Evolutionary conservation across 2,329 filamentous ascomycete species (phyloP).

Genomic region (Nakataea oryzae): DNA sequence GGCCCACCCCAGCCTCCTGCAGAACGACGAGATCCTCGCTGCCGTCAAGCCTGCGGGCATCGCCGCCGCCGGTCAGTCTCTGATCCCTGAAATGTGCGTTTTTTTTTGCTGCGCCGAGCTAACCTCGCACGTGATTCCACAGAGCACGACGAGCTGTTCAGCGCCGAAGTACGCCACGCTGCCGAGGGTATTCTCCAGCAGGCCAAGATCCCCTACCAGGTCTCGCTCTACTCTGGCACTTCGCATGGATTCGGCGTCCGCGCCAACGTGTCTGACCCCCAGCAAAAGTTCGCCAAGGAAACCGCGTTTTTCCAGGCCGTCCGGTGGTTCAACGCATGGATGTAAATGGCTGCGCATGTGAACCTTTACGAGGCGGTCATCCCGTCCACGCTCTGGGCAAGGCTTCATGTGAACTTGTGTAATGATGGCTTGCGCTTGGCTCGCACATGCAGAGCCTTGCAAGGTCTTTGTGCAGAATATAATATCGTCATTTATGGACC

Average conservation of each 20-base stretch:
- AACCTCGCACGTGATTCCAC: not conserved
- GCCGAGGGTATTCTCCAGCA: conserved; percentile 49
- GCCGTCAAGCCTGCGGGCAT: conserved; percentile 49
- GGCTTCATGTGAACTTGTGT: no score
- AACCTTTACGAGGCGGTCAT: not conserved
- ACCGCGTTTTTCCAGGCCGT: conserved; percentile 68
- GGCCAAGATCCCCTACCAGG: conserved; percentile 49
- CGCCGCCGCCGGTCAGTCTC: conserved; percentile 41
- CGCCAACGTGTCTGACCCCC: conserved; percentile 40
- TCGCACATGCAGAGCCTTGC: no score
- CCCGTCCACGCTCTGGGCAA: no score
- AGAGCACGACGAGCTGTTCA: conserved; percentile 52
- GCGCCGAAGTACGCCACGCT: conserved; percentile 39
- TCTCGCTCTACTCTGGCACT: conserved; percentile 59
- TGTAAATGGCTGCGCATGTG: not conserved
- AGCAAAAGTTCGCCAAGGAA: conserved; percentile 63
- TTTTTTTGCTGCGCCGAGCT: not conserved
- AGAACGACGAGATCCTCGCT: conserved; percentile 45
- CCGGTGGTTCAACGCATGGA: conserved; percentile 57
- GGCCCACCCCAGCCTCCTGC: conserved; percentile 55
- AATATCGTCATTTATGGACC: no score
- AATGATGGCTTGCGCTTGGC: no score
- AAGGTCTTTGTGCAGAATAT: no score
- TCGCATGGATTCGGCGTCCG: conserved; percentile 67
- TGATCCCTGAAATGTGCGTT: not conserved